These are phyloP conservation scores for Baudoinia panamericana DNA, from an alignment of 495 filamentous ascomycete species.

Conservation along the genomic window DNA sequence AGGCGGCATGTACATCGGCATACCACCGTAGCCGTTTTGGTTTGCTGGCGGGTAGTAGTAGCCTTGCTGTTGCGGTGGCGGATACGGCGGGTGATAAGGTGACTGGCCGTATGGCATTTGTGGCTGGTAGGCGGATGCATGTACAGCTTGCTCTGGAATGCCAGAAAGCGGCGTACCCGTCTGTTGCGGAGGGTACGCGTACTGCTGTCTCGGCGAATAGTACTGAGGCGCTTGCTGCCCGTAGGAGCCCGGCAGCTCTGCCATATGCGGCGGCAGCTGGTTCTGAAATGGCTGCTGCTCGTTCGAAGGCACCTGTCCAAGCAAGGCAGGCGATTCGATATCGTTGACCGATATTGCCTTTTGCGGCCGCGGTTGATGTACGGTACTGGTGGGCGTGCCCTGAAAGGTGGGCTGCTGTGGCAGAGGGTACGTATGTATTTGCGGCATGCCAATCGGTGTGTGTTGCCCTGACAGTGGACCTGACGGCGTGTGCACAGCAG, in stretches of 20 bases:
- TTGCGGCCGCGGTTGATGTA: constrained; percentile 90
- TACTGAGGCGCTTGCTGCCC: constrained; percentile 29
- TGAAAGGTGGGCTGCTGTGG: constrained; percentile 59
- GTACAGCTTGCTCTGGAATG: constrained; percentile 86
- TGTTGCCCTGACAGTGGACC: constrained; percentile 19
- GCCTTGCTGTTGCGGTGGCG: constrained; percentile 34
- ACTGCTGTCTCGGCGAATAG: constrained; percentile 35
- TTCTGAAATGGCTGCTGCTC: constrained; percentile 77
- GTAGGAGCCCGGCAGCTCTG: constrained; percentile 45
- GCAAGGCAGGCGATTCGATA: constrained; percentile 68
- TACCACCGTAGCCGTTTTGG: constrained; percentile 6
- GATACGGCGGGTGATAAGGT: constrained; percentile 45
- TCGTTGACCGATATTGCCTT: constrained; percentile 88
- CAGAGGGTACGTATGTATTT: constrained; percentile 38
- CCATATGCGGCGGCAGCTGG: constrained; percentile 62
- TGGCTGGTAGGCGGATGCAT: constrained; percentile 85
- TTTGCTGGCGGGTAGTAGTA: constrained; percentile 30
- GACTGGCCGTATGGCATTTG: constrained; percentile 28
- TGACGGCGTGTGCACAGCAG: constrained; percentile 27
- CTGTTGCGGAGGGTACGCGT: constrained; percentile 49
- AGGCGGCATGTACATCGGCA: constrained; percentile 12
- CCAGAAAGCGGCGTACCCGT: constrained; percentile 81
- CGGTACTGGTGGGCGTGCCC: constrained; percentile 59
- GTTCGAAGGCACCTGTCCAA: constrained; percentile 39
- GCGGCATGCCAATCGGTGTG: constrained; percentile 12